A percentile compares a stretch with the other conserved stretches of the same genome.
phyloP scores from a whole-genome alignment of 2,329 filamentous ascomycete species.

The Neurospora sp. region DNA sequence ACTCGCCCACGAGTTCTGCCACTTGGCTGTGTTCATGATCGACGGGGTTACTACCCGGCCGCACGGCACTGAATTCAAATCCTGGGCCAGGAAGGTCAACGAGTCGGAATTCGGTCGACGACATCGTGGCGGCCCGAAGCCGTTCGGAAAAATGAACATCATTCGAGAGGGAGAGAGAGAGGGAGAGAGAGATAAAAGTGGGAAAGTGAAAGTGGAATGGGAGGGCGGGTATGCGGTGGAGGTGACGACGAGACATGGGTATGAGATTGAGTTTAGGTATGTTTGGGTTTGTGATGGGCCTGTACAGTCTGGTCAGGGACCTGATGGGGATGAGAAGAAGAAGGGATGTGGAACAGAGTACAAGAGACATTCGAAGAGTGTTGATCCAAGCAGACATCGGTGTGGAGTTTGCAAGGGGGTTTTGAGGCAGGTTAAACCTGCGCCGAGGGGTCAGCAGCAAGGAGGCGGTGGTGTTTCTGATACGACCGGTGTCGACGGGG shows the following conservation, averaged over 20 bases:
- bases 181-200: neutral
- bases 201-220: conserved; percentile 3
- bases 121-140: neutral
- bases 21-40: conserved; percentile 87
- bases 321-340: neutral
- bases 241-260: conserved; percentile 84
- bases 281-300: conserved; percentile 60
- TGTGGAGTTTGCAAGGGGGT: conserved; percentile 68
- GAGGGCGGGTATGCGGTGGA: conserved; percentile 43
- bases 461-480: neutral
- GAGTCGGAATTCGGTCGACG: neutral
- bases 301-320: too few relatives aligned
- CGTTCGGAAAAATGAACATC: neutral
- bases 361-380: conserved; percentile 77
- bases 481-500: too few relatives aligned
- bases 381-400: conserved; percentile 59
- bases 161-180: neutral
- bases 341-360: conserved; percentile 57
- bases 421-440: conserved; percentile 71
- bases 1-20: conserved; percentile 94
- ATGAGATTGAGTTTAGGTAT: conserved; percentile 88
- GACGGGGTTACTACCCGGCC: conserved; percentile 64
- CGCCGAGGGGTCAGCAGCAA: conserved; percentile 40
- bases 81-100: conserved; percentile 45
- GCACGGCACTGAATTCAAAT: conserved; percentile 77